These are phyloP conservation scores for Volutella citrinella DNA, from an alignment of 2,329 filamentous ascomycete species.

Conservation along the genomic window DNA sequence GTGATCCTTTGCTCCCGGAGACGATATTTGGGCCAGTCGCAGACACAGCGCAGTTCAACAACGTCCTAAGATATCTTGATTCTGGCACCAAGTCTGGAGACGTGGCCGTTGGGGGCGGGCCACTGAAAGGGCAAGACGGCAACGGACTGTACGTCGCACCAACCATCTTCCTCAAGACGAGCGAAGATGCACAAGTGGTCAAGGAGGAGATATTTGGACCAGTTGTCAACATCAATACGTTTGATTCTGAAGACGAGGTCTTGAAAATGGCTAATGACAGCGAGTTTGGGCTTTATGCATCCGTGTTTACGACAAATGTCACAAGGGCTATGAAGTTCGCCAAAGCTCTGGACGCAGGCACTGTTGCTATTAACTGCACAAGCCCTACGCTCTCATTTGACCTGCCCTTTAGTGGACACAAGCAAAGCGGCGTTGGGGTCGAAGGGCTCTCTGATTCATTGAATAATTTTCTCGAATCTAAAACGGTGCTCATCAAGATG, in stretches of 20 bases:
- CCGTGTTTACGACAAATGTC: conserved; percentile 49
- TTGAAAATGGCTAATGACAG: conserved; percentile 46
- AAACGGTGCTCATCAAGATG: too few relatives aligned
- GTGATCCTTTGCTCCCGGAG: too few relatives aligned
- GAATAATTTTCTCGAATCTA: too few relatives aligned
- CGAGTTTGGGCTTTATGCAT: conserved; percentile 49
- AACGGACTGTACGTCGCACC: conserved; percentile 18
- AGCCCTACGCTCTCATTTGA: background rate
- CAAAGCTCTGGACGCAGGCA: conserved; percentile 47
- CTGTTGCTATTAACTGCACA: conserved; percentile 46
- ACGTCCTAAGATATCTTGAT: too few relatives aligned
- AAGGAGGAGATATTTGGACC: conserved; percentile 28
- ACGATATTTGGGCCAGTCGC: too few relatives aligned
- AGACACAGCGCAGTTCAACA: too few relatives aligned
- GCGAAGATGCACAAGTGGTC: conserved; percentile 20
- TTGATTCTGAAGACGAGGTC: conserved; percentile 43
- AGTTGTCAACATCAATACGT: conserved; percentile 41
- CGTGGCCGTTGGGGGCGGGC: too few relatives aligned
- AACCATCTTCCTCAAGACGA: conserved; percentile 22
- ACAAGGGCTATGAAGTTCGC: conserved; percentile 44
- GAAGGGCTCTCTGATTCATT: too few relatives aligned
- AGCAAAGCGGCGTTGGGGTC: too few relatives aligned
- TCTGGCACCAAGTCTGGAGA: too few relatives aligned
- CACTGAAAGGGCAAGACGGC: too few relatives aligned
- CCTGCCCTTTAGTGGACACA: too few relatives aligned